Evolutionary conservation across 2,329 filamentous ascomycete genomes (phyloP).

Genomic region (Teratosphaeria epicoccoides): DNA sequence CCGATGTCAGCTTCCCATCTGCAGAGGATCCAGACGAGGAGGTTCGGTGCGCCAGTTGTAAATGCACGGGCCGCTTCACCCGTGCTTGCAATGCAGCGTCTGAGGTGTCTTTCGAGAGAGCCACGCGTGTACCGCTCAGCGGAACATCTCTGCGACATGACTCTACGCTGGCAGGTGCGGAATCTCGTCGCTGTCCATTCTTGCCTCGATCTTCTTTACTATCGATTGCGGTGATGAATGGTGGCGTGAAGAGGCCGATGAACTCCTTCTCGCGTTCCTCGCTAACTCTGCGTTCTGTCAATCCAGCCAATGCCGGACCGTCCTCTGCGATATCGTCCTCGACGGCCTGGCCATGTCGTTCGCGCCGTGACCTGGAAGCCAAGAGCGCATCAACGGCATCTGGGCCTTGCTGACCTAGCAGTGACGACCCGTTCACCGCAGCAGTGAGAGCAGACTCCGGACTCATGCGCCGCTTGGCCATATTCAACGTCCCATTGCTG

Average conservation of each 20-base stretch:
- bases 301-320: conserved; percentile 10
- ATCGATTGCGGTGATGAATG: conserved; percentile 26
- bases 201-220: conserved; percentile 8
- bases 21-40: conserved; percentile 27
- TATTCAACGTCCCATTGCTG: background rate
- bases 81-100: conserved; percentile 20
- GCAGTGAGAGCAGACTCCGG: conserved; percentile 2
- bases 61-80: conserved; percentile 20
- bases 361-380: conserved; percentile 11
- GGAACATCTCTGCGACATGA: background rate
- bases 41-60: conserved; percentile 21
- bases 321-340: conserved; percentile 7
- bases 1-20: conserved; percentile 25
- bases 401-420: conserved; percentile 3
- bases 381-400: conserved; percentile 16
- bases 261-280: conserved; percentile 24
- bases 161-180: conserved; percentile 14
- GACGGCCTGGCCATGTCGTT: conserved; percentile 7
- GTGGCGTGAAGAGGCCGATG: conserved; percentile 27
- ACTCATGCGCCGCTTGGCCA: conserved; percentile 4
- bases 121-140: background rate
- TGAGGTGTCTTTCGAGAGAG: conserved; percentile 16
- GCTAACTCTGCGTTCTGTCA: conserved; percentile 17
- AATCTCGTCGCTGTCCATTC: conserved; percentile 14
- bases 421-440: background rate